These are phyloP conservation scores for Suhomyces bokatorum DNA, from an alignment of 1,139 yeast genomes.

Conservation along the genomic window DNA sequence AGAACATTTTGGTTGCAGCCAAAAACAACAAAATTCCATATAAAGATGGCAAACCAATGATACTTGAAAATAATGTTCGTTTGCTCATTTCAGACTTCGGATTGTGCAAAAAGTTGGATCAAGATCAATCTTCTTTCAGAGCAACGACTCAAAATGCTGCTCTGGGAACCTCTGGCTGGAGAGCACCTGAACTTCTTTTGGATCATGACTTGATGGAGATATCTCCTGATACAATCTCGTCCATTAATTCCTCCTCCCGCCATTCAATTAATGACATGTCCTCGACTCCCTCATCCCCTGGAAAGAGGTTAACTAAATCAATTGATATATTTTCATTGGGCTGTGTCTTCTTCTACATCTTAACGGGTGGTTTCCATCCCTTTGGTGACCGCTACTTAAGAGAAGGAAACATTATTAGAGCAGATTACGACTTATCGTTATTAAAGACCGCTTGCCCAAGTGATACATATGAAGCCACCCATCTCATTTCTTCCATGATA, in stretches of 20 bases:
- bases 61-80: conserved; percentile 39
- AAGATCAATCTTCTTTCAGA: conserved; percentile 89
- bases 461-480: conserved; percentile 64
- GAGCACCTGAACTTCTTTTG: conserved; percentile 87
- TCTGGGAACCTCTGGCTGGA: conserved; percentile 94
- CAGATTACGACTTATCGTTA: conserved; percentile 55
- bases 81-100: conserved; percentile 94
- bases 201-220: conserved; percentile 43
- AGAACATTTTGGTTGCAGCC: conserved; percentile 84
- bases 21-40: conserved; percentile 27
- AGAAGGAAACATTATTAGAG: conserved; percentile 84
- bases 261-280: conserved; percentile 11
- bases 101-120: conserved; percentile 84
- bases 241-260: conserved; percentile 27
- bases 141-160: conserved; percentile 93
- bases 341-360: conserved; percentile 85
- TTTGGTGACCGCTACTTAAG: conserved; percentile 87
- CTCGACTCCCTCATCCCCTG: conserved; percentile 6
- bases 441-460: conserved; percentile 42
- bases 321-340: conserved; percentile 94
- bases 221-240: conserved; percentile 43
- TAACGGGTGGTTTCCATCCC: conserved; percentile 88
- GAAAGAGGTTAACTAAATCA: conserved; percentile 77
- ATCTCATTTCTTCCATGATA: conserved; percentile 75
- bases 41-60: conserved; percentile 16